phyloP scores from a whole-genome alignment of 2,329 filamentous ascomycete genomes.

The Cladosporium oxysporum region DNA sequence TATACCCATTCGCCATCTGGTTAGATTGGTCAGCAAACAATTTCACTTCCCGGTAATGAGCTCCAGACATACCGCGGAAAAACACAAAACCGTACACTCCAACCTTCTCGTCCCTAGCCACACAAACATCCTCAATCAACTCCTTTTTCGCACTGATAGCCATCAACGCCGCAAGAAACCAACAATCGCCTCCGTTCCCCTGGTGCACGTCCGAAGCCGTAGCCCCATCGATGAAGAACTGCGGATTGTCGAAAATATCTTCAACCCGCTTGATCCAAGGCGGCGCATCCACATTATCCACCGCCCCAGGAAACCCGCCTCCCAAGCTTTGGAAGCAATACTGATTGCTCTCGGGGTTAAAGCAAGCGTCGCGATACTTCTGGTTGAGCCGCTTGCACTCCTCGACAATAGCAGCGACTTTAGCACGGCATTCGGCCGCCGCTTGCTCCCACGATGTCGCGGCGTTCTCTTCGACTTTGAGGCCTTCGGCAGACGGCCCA shows the following conservation, averaged over 20 bases:
- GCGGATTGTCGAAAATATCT: conserved; percentile 39
- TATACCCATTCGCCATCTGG: conserved; percentile 84
- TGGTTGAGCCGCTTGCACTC: conserved; percentile 76
- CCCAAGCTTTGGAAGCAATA: conserved; percentile 34
- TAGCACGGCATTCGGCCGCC: conserved; percentile 64
- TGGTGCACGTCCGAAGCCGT: conserved; percentile 77
- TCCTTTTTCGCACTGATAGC: conserved; percentile 76
- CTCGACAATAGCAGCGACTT: conserved; percentile 59
- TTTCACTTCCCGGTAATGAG: neutral
- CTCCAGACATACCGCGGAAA: conserved; percentile 50
- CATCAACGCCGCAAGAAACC: conserved; percentile 79
- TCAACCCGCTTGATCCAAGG: conserved; percentile 37
- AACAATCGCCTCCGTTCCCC: conserved; percentile 78
- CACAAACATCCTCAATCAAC: conserved; percentile 72
- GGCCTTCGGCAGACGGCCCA: conserved; percentile 17
- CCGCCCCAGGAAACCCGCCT: conserved; percentile 25
- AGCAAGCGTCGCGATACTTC: conserved; percentile 84
- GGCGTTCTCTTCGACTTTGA: conserved; percentile 32
- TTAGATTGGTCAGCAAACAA: neutral
- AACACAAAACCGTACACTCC: conserved; percentile 88
- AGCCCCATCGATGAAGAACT: conserved; percentile 73
- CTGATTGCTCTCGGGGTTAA: conserved; percentile 74
- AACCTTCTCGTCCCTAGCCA: conserved; percentile 69
- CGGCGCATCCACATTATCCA: conserved; percentile 31
- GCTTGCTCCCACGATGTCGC: conserved; percentile 69